Conservation (phyloP, 306 rosid genomes). For the Quercus dentata region DNA sequence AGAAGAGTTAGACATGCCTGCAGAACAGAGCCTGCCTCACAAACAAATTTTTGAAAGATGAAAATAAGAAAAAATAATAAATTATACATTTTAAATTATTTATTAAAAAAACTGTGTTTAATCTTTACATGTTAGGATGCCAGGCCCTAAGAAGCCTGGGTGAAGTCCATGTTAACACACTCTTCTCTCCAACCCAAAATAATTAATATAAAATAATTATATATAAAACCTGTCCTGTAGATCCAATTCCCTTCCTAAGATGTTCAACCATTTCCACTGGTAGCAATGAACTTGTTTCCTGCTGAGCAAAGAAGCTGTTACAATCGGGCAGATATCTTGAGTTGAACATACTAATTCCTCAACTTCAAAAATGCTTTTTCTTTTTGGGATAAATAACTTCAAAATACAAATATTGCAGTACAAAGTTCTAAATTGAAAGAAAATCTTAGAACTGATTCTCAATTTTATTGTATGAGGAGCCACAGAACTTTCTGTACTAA, state of each 20-base stretch:
- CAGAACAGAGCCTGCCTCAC: background rate
- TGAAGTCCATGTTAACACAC: constrained; percentile 6
- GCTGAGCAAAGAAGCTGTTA: constrained; percentile 26
- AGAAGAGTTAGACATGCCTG: background rate
- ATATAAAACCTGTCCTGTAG: constrained; percentile 64
- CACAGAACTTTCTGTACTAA: background rate
- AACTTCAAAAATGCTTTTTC: background rate
- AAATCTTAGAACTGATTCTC: background rate
- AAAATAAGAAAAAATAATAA: background rate
- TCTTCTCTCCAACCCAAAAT: constrained; percentile 9
- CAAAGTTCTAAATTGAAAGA: background rate
- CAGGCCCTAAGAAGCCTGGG: constrained; percentile 10
- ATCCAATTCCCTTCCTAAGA: constrained; percentile 73
- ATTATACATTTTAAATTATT: no score
- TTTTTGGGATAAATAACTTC: background rate
- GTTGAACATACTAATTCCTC: background rate
- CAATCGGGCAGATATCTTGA: background rate
- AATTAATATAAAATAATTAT: constrained; percentile 21
- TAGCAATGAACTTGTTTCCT: constrained; percentile 52
- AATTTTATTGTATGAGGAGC: background rate
- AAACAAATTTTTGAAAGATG: background rate
- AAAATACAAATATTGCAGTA: constrained; percentile 8
- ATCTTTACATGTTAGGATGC: constrained; percentile 8
- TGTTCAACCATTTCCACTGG: constrained; percentile 85
- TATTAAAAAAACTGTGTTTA: background rate